These are phyloP conservation scores for Platanthera guangdongensis DNA, from an alignment of 106 monocot species.

Conservation along the genomic window DNA sequence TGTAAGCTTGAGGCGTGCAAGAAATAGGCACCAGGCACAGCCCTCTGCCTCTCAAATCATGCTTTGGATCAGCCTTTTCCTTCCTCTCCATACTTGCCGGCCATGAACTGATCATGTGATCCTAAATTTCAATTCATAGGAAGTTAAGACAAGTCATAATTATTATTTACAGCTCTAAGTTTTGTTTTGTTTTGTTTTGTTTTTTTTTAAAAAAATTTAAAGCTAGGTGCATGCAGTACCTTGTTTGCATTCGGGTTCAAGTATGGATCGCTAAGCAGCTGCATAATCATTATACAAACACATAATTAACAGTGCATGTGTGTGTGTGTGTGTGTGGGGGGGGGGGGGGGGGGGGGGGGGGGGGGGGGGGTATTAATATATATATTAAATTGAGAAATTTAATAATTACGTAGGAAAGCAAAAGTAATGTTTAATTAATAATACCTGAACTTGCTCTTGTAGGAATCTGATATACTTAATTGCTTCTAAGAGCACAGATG, in stretches of 20 bases:
- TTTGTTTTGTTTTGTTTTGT: background rate
- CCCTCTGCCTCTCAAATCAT: constrained; percentile 66
- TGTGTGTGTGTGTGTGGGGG: no score
- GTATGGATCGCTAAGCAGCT: constrained; percentile 77
- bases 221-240: constrained; percentile 19
- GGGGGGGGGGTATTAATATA: no score
- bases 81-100: constrained; percentile 45
- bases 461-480: constrained; percentile 60
- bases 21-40: constrained; percentile 82
- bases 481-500: constrained; percentile 73
- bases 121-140: constrained; percentile 25
- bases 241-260: constrained; percentile 48
- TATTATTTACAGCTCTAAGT: background rate
- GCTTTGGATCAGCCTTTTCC: constrained; percentile 41
- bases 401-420: background rate
- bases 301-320: no score
- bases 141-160: background rate
- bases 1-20: constrained; percentile 52
- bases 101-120: constrained; percentile 40
- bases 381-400: no score
- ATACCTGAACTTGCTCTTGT: constrained; percentile 70
- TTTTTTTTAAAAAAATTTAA: no score
- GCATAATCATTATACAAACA: constrained; percentile 9
- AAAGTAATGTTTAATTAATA: background rate
- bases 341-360: no score